phyloP scores from a whole-genome alignment of 1,284 basidiomycete genomes.

The Rhodofomes roseus region DNA sequence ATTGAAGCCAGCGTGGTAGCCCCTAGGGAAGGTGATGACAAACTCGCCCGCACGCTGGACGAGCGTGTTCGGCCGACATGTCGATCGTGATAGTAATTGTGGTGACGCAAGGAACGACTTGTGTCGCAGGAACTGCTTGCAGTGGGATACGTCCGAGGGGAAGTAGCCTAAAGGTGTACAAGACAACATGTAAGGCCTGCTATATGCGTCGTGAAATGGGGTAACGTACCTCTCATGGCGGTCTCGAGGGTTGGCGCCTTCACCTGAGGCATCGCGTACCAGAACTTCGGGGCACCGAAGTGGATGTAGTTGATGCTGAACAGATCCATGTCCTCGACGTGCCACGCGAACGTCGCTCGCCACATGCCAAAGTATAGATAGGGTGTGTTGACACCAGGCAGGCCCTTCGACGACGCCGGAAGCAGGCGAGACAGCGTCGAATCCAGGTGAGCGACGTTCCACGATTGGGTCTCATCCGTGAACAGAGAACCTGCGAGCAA shows the following conservation, averaged over 20 bases:
- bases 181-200: neutral
- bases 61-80: slow-evolving; percentile 82
- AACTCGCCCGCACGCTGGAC: slow-evolving; percentile 94
- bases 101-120: slow-evolving; percentile 96
- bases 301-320: slow-evolving; percentile 99
- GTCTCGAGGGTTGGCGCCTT: slow-evolving; percentile 76
- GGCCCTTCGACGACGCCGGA: slow-evolving; percentile 57
- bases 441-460: slow-evolving; percentile 93
- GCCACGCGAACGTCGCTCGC: slow-evolving; percentile 98
- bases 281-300: slow-evolving; percentile 95
- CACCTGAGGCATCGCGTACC: slow-evolving; percentile 94
- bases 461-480: slow-evolving; percentile 74
- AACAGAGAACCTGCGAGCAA: slow-evolving; percentile 74
- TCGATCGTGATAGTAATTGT: slow-evolving; percentile 72
- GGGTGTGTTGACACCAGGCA: slow-evolving; percentile 96
- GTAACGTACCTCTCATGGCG: slow-evolving; percentile 70
- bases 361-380: slow-evolving; percentile 99
- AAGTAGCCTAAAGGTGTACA: slow-evolving; percentile 63
- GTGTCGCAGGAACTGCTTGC: slow-evolving; percentile 93
- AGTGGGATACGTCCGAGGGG: slow-evolving; percentile 78
- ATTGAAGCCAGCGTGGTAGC: slow-evolving; percentile 97
- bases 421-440: slow-evolving; percentile 86
- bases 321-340: slow-evolving; percentile 97
- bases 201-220: neutral
- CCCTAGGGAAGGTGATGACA: slow-evolving; percentile 92